Base-by-base conservation (phyloP, 1,284 basidiomycete genomes). In the Volvariella volvacea region DNA sequence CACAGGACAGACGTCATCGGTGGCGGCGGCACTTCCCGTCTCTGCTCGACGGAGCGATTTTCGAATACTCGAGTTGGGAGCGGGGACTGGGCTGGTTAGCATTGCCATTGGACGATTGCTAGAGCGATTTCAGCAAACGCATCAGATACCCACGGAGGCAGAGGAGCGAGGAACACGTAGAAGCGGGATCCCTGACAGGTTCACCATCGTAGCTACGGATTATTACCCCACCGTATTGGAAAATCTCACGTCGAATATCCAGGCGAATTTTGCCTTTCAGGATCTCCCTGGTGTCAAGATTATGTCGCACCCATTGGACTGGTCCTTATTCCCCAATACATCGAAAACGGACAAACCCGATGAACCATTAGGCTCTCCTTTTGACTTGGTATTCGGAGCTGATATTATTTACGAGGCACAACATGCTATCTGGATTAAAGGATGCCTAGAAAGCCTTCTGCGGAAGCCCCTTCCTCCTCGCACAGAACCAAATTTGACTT, bases 1-100 rank as follows among this genome's bases (percentile, higher is more conserved):
- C 32, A 15, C 12, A 30, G 36, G n/a, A 39, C 40, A 3, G 6
- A 3, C 20, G 10, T 17, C 2, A 16, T 10, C 2, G 3, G 40
- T 14, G 21, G n/a, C 17, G 12, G 4, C n/a, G 7, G 8, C 9
- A 10, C 16, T 19, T 22, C 21, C 15, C 17, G 20, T 17, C 25
- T n/a, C 4, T 20, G 36, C 8, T n/a, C 33, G n/a, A n/a, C n/a
- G n/a, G n/a, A n/a, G n/a, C 3, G 46, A 45, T 2, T 57, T 80
- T 14, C 70, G 88, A 2, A 67, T 89, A 14, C 70, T 95, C 10
- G 92, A 94, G 61, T 73, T 95, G 0, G 92, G 92, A 3, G 86
- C 92, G 0, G 92, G 92, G 0, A 95, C 92, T 0, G 92, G 92
- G 0, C 68, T 94, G 6, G 80, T 92, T n/a, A 81, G 83, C 46